phyloP scores from a whole-genome alignment of 2,329 filamentous ascomycete genomes.

The Ceratocystis diversiconidia region DNA sequence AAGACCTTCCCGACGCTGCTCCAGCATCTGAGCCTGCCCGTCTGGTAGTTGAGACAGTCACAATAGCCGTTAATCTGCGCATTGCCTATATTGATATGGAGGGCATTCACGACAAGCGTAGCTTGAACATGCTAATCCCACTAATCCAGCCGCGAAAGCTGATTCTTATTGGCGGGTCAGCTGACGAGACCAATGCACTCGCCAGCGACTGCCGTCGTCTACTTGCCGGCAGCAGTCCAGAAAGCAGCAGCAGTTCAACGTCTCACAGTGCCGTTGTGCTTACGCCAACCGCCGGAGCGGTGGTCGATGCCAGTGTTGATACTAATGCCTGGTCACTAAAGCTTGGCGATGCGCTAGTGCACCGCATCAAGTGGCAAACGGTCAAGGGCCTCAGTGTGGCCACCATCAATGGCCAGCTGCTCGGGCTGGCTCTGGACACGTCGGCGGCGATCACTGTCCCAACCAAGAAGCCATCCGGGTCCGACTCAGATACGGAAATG shows the following conservation, averaged over 20 bases:
- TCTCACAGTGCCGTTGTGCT: constrained; percentile 56
- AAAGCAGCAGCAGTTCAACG: background rate
- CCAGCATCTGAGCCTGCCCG: constrained; percentile 52
- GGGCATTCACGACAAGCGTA: constrained; percentile 84
- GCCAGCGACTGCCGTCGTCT: constrained; percentile 68
- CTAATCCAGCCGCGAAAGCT: constrained; percentile 88
- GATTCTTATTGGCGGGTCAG: constrained; percentile 72
- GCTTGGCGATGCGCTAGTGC: constrained; percentile 69
- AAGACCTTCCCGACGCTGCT: constrained; percentile 37
- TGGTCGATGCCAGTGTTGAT: constrained; percentile 83
- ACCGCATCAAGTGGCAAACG: constrained; percentile 85
- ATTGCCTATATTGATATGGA: constrained; percentile 85
- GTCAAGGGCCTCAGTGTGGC: constrained; percentile 82
- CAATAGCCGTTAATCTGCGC: constrained; percentile 54
- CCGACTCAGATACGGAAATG: constrained; percentile 17
- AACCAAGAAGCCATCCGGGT: constrained; percentile 14
- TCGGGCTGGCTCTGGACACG: constrained; percentile 26
- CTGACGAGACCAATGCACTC: constrained; percentile 62
- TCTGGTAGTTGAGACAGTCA: constrained; percentile 49
- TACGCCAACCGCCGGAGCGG: constrained; percentile 58
- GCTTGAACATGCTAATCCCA: constrained; percentile 85
- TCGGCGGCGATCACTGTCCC: constrained; percentile 18
- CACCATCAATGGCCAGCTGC: constrained; percentile 65
- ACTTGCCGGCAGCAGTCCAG: constrained; percentile 35
- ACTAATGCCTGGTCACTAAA: constrained; percentile 96